Evolutionary conservation across 2,329 filamentous ascomycete genomes (phyloP), one percentile per base, ranked within the genome.

Genomic region (Talaromyces sp.): DNA sequence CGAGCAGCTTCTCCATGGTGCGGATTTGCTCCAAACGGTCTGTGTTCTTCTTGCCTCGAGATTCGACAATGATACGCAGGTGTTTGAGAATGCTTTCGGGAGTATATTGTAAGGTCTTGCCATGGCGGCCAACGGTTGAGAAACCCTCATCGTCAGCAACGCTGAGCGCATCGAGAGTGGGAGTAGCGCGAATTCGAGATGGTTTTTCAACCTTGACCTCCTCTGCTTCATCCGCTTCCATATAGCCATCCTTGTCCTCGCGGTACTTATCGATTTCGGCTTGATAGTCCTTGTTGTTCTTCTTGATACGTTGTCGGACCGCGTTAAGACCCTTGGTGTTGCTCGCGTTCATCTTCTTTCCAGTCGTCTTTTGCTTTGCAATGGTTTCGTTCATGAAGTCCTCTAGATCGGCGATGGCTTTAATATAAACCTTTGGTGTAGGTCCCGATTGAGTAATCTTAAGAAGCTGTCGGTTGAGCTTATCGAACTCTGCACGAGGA

Each of bases 1-100:
- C 91, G 69, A 87, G 80, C 56, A 99, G 84, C 80, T 92, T 96
- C 83, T 97, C 94, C 91, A 99, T 96, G 54, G 93, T 88, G 76
- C 88, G 88, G 76, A 99, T 97, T 78, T 99, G 94, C 78, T 99
- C 94, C 48, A 84, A 72, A 51, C 91, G 88, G 75, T 99, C 94
- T 64, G 94, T 97, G 81, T 97, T 97, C 85, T 99, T 99, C 82
- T 96, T 95, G 73, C 94, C 94, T 80, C 94, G 85, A 60, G 93
- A 92, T 80, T 99, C 94, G 72, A 97, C 82, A 70, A 99, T 97
- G 54, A 86, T 84, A 59, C 93, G 86, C 54, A 99, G 83, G 75
- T 97, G 91, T 82, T 99, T 99, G 75, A 97, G 88, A 70, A 99
- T 99, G 75, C 92, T 94, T 80, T 99, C 94, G 21, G 93, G 89